Base-by-base conservation (phyloP, 352 stramenopile genomes). In the Phytophthora fragariaefolia region DNA sequence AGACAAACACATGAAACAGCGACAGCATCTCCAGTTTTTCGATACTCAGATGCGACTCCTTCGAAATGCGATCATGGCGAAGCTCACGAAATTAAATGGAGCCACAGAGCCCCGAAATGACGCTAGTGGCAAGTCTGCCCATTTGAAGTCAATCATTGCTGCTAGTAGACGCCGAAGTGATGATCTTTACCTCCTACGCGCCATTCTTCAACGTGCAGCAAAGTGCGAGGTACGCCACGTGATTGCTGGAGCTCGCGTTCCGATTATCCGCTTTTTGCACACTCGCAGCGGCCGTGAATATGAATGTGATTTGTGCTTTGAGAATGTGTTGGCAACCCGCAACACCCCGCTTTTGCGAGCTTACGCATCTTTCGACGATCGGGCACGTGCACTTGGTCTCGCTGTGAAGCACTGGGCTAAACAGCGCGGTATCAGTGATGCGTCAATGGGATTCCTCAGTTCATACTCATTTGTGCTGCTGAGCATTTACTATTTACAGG, bases 361-460 rank as follows among this genome's bases (percentile, higher is more conserved):
- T 2, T 97, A 97, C 51, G 89, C 83, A 23, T 53, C 68, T 17
- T 82, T 86, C n/a, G 90, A 97, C 58, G 71, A 85, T 17, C 85
- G 90, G 36, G 86, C 85, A 20, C 90, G 93, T 2, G 72, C 91
- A 23, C 67, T 99, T 6, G 97, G 96, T 7, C 90, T 98, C 50
- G 93, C 98, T 18, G 66, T 99, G 51, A 99, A 99, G 79, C 83
- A 97, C 40, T 99, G 97, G 97, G 97, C 97, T 8, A 99, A 99
- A 79, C 79, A 77, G n/a, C 85, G 98, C 17, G 79, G 88, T 28
- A 95, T 99, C 49, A 99, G 98, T 79, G 97, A 99, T 64, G 97
- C 98, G 24, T 93, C 91, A 3, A 77, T 91, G 45, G 97, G 98
- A 23, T 99, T 95, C 22, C 79, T 99, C 40, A 98, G 90, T 70